Base-by-base conservation (phyloP, 2,329 filamentous ascomycete genomes). In the Ilyonectria robusta region DNA sequence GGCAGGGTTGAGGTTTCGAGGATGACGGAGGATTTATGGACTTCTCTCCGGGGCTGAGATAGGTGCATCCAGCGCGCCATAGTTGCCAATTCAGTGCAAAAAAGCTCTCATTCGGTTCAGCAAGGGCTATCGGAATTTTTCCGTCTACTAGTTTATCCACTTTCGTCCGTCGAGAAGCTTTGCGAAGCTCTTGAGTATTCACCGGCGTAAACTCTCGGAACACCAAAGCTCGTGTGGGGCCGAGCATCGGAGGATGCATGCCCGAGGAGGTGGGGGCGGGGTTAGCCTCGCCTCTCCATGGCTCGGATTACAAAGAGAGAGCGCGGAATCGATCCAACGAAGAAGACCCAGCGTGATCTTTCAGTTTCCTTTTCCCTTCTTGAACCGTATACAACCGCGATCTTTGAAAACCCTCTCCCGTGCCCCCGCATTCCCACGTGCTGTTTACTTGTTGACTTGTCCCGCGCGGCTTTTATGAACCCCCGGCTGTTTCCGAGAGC, bases 381-480 rank as follows among this genome's bases (percentile, higher is more conserved):
- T 61, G 48, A 62, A 48, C 59, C 63, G 53, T 61, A 46, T 58
- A 46, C 58, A 60, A 21, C 51, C 63, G 63, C 44, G 37, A 33
- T 6, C 13, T 40, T 46, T 8, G 40, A 37, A 51, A 55, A 54
- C 31, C 26, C 44, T 31, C 44, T 5, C 57, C 55, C 21, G 15
- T 15, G n/a, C 48, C 33, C 33, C 37, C 26, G 42, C 21, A 42
- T 35, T 46, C 17, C 15, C 46, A 33, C 50, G 37, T 19, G 46
- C 19, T 21, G 31, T 37, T 31, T 42, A 10, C 29, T 31, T 42
- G 51, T 26, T 56, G 19, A 42, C 31, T 40, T 47, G 13, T 35
- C 46, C 56, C 40, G 33, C 29, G 48, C 3, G 17, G 19, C 19
- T 19, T 73, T 64, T 65, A 73, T 70, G 70, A 72, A 57, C 62